Conservation (phyloP, 2,329 filamentous ascomycete species). For the Colletotrichum filicis region DNA sequence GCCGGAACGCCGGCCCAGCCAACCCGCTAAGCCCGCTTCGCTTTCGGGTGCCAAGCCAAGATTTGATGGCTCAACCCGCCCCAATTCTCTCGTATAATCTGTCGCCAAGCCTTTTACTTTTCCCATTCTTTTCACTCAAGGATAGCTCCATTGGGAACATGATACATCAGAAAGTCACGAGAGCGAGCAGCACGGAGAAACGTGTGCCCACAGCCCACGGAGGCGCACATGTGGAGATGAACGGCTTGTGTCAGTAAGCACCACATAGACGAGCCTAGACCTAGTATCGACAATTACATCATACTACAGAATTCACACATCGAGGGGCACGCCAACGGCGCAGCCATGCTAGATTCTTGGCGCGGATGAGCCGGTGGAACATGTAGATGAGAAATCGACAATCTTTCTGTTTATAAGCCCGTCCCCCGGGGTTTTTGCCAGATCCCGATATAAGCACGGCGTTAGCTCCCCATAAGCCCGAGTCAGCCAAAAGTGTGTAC, state of each 20-base stretch:
- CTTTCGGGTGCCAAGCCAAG: not conserved
- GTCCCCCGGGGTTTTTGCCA: not conserved
- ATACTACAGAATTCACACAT: not conserved
- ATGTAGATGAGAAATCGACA: not conserved
- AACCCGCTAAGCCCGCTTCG: not conserved
- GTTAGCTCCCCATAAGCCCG: conserved; percentile 18
- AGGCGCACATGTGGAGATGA: not conserved
- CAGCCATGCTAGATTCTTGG: not conserved
- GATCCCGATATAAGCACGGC: not conserved
- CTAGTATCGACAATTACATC: not conserved
- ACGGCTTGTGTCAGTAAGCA: conserved; percentile 4
- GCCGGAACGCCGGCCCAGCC: not conserved
- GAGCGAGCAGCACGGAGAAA: not conserved
- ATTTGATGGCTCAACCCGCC: not conserved
- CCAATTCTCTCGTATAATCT: not conserved
- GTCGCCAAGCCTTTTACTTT: not conserved
- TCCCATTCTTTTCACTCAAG: not conserved
- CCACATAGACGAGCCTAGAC: not conserved
- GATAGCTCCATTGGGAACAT: too few species aligned
- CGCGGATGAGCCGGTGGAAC: conserved; percentile 20
- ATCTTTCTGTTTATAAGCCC: not conserved
- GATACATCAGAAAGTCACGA: not conserved
- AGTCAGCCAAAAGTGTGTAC: conserved; percentile 10
- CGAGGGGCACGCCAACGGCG: not conserved
- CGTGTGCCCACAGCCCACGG: not conserved